These are phyloP conservation scores for Neocucurbitaria cava DNA, from an alignment of 2,329 filamentous ascomycete species.

Conservation along the genomic window DNA sequence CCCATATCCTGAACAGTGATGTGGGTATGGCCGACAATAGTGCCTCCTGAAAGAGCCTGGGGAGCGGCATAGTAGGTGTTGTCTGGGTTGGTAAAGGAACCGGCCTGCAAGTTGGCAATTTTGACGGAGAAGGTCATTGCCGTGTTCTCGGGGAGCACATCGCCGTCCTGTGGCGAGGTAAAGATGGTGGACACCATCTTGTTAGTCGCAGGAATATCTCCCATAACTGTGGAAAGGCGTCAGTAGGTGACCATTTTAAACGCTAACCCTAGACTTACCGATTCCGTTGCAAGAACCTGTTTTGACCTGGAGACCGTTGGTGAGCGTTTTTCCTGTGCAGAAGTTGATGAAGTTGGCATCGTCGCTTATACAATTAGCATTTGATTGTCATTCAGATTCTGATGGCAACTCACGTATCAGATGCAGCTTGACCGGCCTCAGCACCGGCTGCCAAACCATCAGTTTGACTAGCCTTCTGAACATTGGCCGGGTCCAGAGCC, in stretches of 20 bases:
- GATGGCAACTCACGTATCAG: constrained; percentile 51
- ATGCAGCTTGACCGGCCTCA: constrained; percentile 54
- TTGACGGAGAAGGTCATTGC: constrained; percentile 59
- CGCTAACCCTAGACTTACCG: constrained; percentile 36
- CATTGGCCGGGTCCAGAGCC: constrained; percentile 47
- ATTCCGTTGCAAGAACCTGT: constrained; percentile 65
- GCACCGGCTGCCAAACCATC: constrained; percentile 50
- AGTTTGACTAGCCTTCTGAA: constrained; percentile 53
- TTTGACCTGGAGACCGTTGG: constrained; percentile 61
- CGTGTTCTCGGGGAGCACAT: constrained; percentile 49
- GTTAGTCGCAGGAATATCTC: constrained; percentile 58
- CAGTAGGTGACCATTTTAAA: background rate
- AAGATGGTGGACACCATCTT: constrained; percentile 66
- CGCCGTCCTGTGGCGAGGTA: constrained; percentile 53
- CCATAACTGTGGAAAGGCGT: constrained; percentile 57
- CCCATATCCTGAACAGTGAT: constrained; percentile 61
- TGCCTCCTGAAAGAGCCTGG: constrained; percentile 55
- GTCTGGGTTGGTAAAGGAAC: constrained; percentile 62
- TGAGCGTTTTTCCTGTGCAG: constrained; percentile 61
- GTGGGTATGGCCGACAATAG: constrained; percentile 58
- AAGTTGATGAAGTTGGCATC: constrained; percentile 67
- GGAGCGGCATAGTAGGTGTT: constrained; percentile 64
- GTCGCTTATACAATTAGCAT: constrained; percentile 46
- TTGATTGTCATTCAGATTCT: background rate
- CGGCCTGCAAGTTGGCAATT: constrained; percentile 58